Percentiles rank a stretch among this genome's conserved stretches.
phyloP scores from a whole-genome alignment of 2,329 filamentous ascomycete species.

The Neoascochyta sp. region DNA sequence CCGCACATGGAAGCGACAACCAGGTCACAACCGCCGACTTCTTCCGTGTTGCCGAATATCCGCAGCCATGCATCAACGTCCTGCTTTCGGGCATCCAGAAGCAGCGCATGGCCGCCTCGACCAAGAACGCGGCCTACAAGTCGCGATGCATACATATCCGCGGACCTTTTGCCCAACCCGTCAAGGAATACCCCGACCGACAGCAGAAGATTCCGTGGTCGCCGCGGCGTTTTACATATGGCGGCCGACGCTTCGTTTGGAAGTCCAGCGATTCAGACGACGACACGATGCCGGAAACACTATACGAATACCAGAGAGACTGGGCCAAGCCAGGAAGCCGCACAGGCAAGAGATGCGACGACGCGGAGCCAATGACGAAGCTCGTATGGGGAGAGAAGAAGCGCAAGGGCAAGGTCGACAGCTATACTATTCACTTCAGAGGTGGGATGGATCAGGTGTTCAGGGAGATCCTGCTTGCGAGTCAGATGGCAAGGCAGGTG shows the following conservation, averaged over 20 bases:
- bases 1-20: conserved; percentile 30
- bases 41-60: conserved; percentile 36
- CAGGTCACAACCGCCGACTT: conserved; percentile 36
- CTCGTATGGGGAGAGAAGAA: conserved; percentile 39
- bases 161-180: conserved; percentile 32
- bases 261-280: conserved; percentile 46
- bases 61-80: conserved; percentile 30
- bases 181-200: conserved; percentile 37
- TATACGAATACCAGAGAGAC: conserved; percentile 35
- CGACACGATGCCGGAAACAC: conserved; percentile 41
- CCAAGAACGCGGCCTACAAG: conserved; percentile 34
- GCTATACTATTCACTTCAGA: conserved; percentile 38
- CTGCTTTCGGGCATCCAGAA: conserved; percentile 36
- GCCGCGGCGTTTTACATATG: conserved; percentile 37
- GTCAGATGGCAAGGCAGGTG: conserved; percentile 38
- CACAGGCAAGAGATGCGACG: conserved; percentile 35
- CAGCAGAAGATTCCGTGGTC: conserved; percentile 40
- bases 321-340: conserved; percentile 36
- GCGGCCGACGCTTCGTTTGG: conserved; percentile 42
- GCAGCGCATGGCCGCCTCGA: conserved; percentile 20
- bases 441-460: conserved; percentile 39
- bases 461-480: conserved; percentile 34
- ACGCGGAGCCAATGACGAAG: conserved; percentile 24
- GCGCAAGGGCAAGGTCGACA: conserved; percentile 36
- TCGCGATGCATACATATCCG: conserved; percentile 34